A percentile compares a stretch with the other conserved stretches of the same genome.
These are phyloP conservation scores for Suzukiozyma palmioleophila DNA, from an alignment of 1,139 yeast species.

Conservation along the genomic window DNA sequence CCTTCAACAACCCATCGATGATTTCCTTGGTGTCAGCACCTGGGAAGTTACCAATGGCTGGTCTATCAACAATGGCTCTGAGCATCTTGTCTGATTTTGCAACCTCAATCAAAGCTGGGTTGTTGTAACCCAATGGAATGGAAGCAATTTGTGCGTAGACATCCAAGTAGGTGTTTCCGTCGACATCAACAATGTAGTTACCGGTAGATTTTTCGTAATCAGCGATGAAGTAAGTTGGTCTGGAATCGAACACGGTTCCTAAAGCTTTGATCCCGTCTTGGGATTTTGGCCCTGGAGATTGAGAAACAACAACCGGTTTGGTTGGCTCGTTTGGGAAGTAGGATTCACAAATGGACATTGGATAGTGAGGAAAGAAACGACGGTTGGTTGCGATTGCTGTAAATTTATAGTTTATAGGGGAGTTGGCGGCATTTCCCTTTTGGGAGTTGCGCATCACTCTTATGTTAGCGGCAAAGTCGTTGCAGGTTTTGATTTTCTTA, in stretches of 20 bases:
- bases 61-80: conserved; percentile 67
- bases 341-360: conserved; percentile 41
- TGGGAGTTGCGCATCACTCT: neutral
- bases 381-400: neutral
- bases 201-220: conserved; percentile 68
- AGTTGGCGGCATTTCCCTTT: conserved; percentile 5
- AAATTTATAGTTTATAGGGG: neutral
- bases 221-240: conserved; percentile 64
- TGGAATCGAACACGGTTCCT: conserved; percentile 54
- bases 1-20: conserved; percentile 51
- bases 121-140: conserved; percentile 74
- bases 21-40: conserved; percentile 57
- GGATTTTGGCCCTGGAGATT: conserved; percentile 64
- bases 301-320: conserved; percentile 46
- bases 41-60: conserved; percentile 77
- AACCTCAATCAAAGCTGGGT: conserved; percentile 59
- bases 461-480: too few species aligned
- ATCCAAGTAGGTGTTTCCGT: conserved; percentile 64
- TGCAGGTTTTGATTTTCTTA: too few species aligned
- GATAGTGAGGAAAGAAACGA: neutral
- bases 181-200: conserved; percentile 68
- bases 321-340: conserved; percentile 69
- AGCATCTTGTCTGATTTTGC: conserved; percentile 65
- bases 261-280: conserved; percentile 43
- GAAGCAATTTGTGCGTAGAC: conserved; percentile 78